A percentile compares a stretch with the other conserved stretches of the same genome.
Evolutionary conservation across 2,329 filamentous ascomycete genomes (phyloP).

Genomic region (Xylaria multiplex): DNA sequence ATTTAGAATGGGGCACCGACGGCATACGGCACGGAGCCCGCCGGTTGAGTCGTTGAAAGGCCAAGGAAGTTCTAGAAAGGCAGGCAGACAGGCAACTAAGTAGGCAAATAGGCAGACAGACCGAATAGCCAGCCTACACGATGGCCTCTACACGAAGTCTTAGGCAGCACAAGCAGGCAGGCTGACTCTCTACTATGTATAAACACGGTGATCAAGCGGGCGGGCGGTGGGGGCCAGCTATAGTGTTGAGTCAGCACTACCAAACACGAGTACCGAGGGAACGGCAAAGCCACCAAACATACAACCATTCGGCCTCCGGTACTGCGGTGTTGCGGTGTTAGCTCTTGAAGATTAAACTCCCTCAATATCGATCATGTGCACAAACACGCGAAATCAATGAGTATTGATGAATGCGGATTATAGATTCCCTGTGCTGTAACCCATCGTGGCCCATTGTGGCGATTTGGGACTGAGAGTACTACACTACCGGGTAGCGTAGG

Average conservation of each 20-base stretch:
- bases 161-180: background rate
- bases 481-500: no score
- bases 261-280: background rate
- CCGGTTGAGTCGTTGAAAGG: slow-evolving; percentile 1
- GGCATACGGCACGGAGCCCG: slow-evolving; percentile 2
- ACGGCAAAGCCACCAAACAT: background rate
- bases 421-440: no score
- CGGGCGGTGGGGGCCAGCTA: slow-evolving; percentile 22
- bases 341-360: no score
- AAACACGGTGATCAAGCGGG: slow-evolving; percentile 14
- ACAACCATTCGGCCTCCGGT: background rate
- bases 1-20: background rate
- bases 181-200: background rate
- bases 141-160: background rate
- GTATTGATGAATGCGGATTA: no score
- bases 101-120: background rate
- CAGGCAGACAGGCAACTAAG: slow-evolving; percentile 1
- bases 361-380: no score
- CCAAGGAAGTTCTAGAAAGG: background rate
- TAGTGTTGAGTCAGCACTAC: background rate
- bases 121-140: background rate
- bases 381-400: no score
- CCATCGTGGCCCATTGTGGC: no score
- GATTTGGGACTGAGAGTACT: no score
- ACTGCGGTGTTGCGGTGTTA: background rate